These are phyloP conservation scores for Cladosporium phlei DNA, from an alignment of 2,329 filamentous ascomycete genomes.

Conservation along the genomic window DNA sequence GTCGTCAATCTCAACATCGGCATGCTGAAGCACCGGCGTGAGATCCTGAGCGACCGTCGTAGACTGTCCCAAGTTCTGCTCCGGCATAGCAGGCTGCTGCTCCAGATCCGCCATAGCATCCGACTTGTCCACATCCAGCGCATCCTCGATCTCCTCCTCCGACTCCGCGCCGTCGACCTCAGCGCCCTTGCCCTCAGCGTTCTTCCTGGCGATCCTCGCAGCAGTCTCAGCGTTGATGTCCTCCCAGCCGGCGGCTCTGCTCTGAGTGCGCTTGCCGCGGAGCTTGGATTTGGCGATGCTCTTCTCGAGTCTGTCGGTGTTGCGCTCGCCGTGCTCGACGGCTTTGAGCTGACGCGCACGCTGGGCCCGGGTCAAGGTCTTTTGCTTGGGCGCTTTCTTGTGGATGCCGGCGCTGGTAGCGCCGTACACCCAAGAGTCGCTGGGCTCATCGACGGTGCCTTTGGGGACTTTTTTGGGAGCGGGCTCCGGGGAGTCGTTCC, in stretches of 20 bases:
- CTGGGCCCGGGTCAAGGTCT: slow-evolving; percentile 50
- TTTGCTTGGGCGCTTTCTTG: slow-evolving; percentile 58
- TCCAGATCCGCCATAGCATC: slow-evolving; percentile 11
- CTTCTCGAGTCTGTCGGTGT: slow-evolving; percentile 51
- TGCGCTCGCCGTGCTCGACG: slow-evolving; percentile 52
- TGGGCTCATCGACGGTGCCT: slow-evolving; percentile 42
- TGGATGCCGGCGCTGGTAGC: slow-evolving; percentile 65
- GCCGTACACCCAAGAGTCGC: slow-evolving; percentile 63
- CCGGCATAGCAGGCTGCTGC: slow-evolving; percentile 8
- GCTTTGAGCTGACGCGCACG: slow-evolving; percentile 50
- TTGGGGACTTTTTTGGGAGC: slow-evolving; percentile 30
- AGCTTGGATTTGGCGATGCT: slow-evolving; percentile 52
- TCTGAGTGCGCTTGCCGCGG: slow-evolving; percentile 42
- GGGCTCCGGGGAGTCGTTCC: slow-evolving; percentile 63
- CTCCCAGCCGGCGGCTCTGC: slow-evolving; percentile 29
- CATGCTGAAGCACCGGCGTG: slow-evolving; percentile 7
- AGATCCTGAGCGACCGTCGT: slow-evolving; percentile 2
- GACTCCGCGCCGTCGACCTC: slow-evolving; percentile 7
- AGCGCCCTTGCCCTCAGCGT: slow-evolving; percentile 6
- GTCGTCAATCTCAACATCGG: not conserved
- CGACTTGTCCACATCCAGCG: not conserved
- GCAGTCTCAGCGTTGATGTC: slow-evolving; percentile 29
- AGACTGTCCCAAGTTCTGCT: slow-evolving; percentile 10
- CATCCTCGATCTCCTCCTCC: slow-evolving; percentile 9
- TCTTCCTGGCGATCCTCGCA: slow-evolving; percentile 6